Base-by-base conservation (phyloP, 192 early-diverging fungal genomes). In the Coemansia brasiliensis region DNA sequence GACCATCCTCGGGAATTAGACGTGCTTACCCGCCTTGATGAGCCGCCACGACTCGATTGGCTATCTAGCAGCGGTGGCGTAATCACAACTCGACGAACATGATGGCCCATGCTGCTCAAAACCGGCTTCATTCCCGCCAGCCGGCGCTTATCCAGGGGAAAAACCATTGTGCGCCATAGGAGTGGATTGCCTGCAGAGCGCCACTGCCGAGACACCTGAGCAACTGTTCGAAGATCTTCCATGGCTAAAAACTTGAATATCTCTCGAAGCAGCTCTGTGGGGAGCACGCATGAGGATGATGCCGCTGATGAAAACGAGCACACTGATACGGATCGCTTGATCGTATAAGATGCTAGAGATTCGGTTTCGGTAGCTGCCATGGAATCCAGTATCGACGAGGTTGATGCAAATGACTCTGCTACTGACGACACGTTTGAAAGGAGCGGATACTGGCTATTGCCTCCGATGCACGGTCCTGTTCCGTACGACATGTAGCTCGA, bases 81-180 rank as follows among this genome's bases (percentile, higher is more conserved):
- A 46, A 80, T 74, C 35, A 80, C 49, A 18, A 80, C 70, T 15
- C 58, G 57, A 16, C 72, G 67, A 37, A 80, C 78, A 51, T 64
- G 43, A 25, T 74, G 72, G 12, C 78, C 78, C 49, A 63, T 59
- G 37, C 62, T 57, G 52, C 63, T 66, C 41, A 80, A 55, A 7
- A 52, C 42, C 13, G 57, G 60, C 60, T 74, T 74, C 72, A 80
- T 70, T 39, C 63, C 52, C 11, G 78, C 63, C 54, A 80, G 52
- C 32, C 70, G 59, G 15, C 78, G 72, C 67, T 80, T 80, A 29
- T 80, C 78, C 3, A 80, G 70, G 37, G 78, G 78, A 27, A 80
- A 73, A 0, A 56, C 55, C 78, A 80, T 70, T 40, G 66, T 65
- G 61, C 72, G 67, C 78, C 78, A 80, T 15, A 80, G 67, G 25